Evolutionary conservation across 2,329 filamentous ascomycete species (phyloP), one percentile per base, ranked within the genome.

Genomic region (Paecilomyces variotii): DNA sequence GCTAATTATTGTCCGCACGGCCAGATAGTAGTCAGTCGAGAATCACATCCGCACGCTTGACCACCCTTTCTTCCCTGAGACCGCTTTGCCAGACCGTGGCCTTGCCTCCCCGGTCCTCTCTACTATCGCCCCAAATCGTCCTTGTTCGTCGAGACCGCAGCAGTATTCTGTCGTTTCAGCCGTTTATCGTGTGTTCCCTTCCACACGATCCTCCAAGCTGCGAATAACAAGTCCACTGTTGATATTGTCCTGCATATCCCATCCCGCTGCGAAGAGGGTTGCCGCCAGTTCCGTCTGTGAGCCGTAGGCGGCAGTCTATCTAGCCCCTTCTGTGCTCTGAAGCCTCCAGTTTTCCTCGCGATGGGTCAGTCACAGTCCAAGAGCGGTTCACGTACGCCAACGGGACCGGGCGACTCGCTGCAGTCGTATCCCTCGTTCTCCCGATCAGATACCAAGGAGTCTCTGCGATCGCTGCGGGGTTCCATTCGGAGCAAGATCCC

Each of bases 381-480:
- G 69, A 76, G 77, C 67, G 61, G 39, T 45, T 6, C 39, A 14
- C 39, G 39, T 45, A 45, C 59, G 25, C 79, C 76, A 60, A 82
- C 84, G 69, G 83, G 81, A 67, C 79, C 81, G 56, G 74, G 76
- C 63, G 85, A 89, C 39, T 80, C 83, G 61, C 79, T 97, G 60
- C 88, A 91, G 74, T 89, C 90, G 30, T 96, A 94, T 74, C 93
- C 92, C 28, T 96, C 93, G 28, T 93, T 97, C 72, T 89, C 87
- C 77, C 88, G 89, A 72, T 91, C 91, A 58, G 93, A 97, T 72
- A 97, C 93, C 28, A 93, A 92, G 73, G 92, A 96, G 64, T 97
- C 91, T 5, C 85, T 88, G 32, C 88, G 91, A 64, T 97, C 92
- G 3, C 87, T 97, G 74, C 86, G 90, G 65, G 88, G 86, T 45